Conservation (phyloP, 1,284 basidiomycete species). For the Sanghuangporus baumii region DNA sequence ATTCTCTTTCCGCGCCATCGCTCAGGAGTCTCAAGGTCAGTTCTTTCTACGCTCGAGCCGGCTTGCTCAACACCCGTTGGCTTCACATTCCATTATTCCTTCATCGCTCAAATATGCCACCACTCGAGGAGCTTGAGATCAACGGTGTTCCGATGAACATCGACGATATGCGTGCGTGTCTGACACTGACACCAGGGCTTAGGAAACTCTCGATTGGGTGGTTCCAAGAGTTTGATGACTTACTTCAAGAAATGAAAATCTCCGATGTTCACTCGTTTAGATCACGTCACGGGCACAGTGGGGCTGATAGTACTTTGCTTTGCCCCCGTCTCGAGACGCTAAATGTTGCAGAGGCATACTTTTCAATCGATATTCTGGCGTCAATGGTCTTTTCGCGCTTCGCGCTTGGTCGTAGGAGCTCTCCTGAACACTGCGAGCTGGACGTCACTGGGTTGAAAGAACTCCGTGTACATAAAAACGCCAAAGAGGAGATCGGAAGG, state of each 20-base stretch:
- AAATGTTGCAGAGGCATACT: not conserved
- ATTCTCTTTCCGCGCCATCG: not conserved
- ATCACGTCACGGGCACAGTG: not conserved
- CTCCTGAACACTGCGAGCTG: not conserved
- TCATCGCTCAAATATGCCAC: not conserved
- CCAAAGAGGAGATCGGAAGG: not conserved
- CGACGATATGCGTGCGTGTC: not conserved
- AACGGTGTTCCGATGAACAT: not conserved
- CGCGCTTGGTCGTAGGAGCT: not conserved
- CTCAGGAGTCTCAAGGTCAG: not conserved
- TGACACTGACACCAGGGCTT: not conserved
- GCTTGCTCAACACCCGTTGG: not conserved
- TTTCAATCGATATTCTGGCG: not conserved
- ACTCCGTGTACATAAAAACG: not conserved
- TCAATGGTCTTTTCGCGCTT: not conserved
- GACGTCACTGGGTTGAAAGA: not conserved
- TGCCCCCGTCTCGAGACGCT: not conserved
- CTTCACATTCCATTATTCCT: not conserved
- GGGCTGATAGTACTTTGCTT: not conserved
- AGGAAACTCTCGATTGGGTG: not conserved
- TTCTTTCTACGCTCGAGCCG: not conserved
- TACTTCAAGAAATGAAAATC: not conserved
- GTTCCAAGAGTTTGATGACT: not conserved
- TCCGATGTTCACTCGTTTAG: too few relatives aligned
- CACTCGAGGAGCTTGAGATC: not conserved